phyloP scores from a whole-genome alignment of 2,329 filamentous ascomycete species.

The Aspergillus sojae region DNA sequence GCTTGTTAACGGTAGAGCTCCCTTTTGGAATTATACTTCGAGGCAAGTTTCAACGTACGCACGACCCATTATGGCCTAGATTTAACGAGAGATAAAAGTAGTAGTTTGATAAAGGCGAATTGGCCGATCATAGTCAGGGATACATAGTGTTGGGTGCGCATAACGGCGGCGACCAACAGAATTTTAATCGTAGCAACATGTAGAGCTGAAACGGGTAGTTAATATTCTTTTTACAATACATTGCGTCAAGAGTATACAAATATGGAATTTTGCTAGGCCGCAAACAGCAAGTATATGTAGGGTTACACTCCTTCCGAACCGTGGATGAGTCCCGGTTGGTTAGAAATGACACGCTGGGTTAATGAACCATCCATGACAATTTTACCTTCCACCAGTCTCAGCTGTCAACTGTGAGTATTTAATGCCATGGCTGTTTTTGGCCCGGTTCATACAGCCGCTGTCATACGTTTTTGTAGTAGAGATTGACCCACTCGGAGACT shows the following conservation, averaged over 20 bases:
- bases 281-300: not conserved
- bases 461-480: not conserved
- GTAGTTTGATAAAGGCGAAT: not conserved
- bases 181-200: not conserved
- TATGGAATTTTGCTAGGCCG: not conserved
- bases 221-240: not conserved
- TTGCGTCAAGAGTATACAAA: not conserved
- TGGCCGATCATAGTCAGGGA: not conserved
- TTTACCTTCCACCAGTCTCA: not conserved
- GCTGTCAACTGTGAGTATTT: not conserved
- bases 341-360: not conserved
- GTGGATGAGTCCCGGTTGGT: not conserved
- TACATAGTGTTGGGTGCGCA: no score
- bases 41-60: not conserved
- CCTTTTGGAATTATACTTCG: not conserved
- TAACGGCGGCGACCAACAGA: not conserved
- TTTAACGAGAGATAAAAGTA: not conserved
- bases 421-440: no score
- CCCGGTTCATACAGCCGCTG: not conserved
- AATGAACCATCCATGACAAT: not conserved
- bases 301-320: not conserved
- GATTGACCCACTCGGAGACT: not conserved
- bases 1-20: not conserved
- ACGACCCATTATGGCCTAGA: not conserved
- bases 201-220: not conserved